These are phyloP conservation scores for Beta lomatogona DNA, from an alignment of 179 eudicot genomes.

Conservation along the genomic window DNA sequence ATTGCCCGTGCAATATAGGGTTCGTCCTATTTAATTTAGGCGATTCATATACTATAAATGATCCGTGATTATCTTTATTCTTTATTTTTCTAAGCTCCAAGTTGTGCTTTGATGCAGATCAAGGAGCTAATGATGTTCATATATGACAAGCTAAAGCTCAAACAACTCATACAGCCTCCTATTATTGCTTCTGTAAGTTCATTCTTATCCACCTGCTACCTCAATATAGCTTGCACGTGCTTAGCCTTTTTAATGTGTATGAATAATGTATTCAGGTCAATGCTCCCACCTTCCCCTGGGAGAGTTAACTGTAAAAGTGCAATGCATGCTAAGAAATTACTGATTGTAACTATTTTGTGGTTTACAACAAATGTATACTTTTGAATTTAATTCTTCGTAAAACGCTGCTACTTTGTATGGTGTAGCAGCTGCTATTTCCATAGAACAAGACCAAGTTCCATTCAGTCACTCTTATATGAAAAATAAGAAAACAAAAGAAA, in stretches of 20 bases:
- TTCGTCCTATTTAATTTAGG: no score
- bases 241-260: slow-evolving; percentile 6
- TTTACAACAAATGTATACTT: background rate
- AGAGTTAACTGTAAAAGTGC: background rate
- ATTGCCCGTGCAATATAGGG: no score
- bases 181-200: slow-evolving; percentile 91
- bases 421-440: background rate
- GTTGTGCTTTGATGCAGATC: slow-evolving; percentile 47
- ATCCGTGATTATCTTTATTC: no score
- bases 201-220: slow-evolving; percentile 8
- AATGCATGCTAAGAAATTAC: background rate
- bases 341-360: background rate
- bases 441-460: background rate
- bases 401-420: background rate
- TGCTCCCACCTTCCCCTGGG: background rate
- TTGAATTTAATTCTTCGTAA: background rate
- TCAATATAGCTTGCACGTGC: background rate
- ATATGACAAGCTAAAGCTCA: slow-evolving; percentile 85
- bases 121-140: slow-evolving; percentile 52
- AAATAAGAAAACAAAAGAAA: background rate
- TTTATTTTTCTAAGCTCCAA: background rate
- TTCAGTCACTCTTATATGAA: background rate
- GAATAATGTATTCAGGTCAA: background rate
- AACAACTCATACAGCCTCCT: slow-evolving; percentile 93
- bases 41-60: no score